phyloP scores from a whole-genome alignment of 1,284 basidiomycete genomes.

The Ceratobasidium sp. region DNA sequence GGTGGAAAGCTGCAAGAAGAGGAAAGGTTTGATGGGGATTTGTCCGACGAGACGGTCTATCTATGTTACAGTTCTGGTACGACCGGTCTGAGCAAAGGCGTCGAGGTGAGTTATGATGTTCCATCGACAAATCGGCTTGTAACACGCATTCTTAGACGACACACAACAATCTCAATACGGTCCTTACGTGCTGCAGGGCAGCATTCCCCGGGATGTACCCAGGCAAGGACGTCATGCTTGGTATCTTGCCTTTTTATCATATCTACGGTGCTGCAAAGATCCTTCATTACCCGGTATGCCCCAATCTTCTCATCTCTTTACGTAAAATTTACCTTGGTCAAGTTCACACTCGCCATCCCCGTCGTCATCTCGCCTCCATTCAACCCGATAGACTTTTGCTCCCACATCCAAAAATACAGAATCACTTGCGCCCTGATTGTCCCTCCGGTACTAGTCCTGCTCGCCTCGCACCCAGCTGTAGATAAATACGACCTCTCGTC shows the following conservation, averaged over 20 bases:
- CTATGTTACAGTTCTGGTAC: slow-evolving; percentile 79
- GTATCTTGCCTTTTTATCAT: slow-evolving; percentile 73
- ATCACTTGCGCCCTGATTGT: slow-evolving; percentile 78
- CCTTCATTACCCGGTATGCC: slow-evolving; percentile 25
- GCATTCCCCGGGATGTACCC: slow-evolving; percentile 60
- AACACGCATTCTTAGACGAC: slow-evolving; percentile 63
- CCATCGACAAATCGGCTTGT: background rate
- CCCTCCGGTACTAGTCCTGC: slow-evolving; percentile 84
- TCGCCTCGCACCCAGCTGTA: slow-evolving; percentile 77
- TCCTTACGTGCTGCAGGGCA: slow-evolving; percentile 62
- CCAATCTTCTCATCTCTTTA: background rate
- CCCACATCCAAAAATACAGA: slow-evolving; percentile 73
- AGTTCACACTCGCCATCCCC: slow-evolving; percentile 69
- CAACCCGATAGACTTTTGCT: slow-evolving; percentile 79
- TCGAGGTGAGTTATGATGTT: slow-evolving; percentile 55
- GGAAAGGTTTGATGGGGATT: slow-evolving; percentile 65
- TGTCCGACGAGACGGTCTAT: slow-evolving; percentile 67
- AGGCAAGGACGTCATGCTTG: slow-evolving; percentile 66
- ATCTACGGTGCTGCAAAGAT: slow-evolving; percentile 64
- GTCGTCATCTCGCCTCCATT: slow-evolving; percentile 80
- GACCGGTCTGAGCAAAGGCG: slow-evolving; percentile 70
- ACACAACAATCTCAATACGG: slow-evolving; percentile 72
- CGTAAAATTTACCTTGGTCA: slow-evolving; percentile 58
- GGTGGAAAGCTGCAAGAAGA: slow-evolving; percentile 63
- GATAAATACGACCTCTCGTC: slow-evolving; percentile 77